Evolutionary conservation across 441 rosid species (phyloP).

Genomic region (Pelargonium cotyledonis): DNA sequence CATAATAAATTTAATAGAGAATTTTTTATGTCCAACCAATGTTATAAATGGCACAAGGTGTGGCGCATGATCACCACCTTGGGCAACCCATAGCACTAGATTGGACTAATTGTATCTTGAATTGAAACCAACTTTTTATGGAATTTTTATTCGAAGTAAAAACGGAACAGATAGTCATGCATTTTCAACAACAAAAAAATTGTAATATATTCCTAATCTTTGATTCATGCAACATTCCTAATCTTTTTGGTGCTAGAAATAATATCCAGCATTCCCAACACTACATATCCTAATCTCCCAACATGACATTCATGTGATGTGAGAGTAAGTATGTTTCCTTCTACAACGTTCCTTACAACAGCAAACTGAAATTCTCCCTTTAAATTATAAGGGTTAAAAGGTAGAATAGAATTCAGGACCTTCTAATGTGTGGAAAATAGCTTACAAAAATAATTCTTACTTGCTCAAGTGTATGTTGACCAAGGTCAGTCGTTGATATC

Average conservation of each 20-base stretch:
- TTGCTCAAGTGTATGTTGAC: constrained; percentile 89
- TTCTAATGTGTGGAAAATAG: constrained; percentile 12
- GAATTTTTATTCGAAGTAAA: not conserved
- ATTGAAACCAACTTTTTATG: no score
- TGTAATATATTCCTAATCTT: not conserved
- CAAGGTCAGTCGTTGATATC: constrained; percentile 95
- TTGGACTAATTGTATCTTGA: no score
- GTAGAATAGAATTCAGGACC: not conserved
- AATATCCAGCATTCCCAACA: no score
- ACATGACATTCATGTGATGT: not conserved
- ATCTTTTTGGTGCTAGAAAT: not conserved
- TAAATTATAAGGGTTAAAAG: no score
- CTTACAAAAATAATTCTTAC: constrained; percentile 34
- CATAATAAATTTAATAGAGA: no score
- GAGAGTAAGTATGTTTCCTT: not conserved
- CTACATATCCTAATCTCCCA: not conserved
- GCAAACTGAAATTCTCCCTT: not conserved
- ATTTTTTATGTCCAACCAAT: no score
- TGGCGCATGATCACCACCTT: no score
- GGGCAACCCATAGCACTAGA: no score
- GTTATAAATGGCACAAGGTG: no score
- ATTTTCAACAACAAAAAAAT: not conserved
- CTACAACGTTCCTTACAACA: not conserved
- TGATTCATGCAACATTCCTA: not conserved
- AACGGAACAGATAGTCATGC: not conserved